Percentiles rank a stretch among this genome's conserved stretches.
Evolutionary conservation across 768 basidiomycete species (phyloP).

Genomic region (Lepiota brunneoincarnata): DNA sequence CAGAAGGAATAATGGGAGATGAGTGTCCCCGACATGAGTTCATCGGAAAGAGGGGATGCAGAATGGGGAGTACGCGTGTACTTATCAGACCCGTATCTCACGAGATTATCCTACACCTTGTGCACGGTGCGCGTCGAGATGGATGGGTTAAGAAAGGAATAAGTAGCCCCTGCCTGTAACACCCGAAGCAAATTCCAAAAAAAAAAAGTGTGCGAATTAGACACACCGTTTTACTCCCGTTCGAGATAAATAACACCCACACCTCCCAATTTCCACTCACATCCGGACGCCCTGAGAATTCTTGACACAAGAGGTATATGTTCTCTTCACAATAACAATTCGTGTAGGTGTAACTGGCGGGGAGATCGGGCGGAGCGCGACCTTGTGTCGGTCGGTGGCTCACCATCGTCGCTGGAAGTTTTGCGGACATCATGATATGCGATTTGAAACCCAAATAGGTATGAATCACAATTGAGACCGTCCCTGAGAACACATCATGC

Average conservation of each 20-base stretch:
- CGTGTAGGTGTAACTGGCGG: conserved; percentile 47
- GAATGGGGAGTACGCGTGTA: too few species aligned
- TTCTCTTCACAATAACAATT: conserved; percentile 74
- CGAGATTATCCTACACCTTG: too few species aligned
- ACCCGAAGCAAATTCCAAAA: too few species aligned
- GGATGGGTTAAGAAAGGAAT: too few species aligned
- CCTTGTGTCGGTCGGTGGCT: not conserved
- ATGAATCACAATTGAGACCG: too few species aligned
- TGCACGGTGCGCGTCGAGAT: too few species aligned
- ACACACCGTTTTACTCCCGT: conserved; percentile 53
- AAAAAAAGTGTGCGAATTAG: not conserved
- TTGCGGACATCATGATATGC: too few species aligned
- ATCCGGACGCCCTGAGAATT: conserved; percentile 30
- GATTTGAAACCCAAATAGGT: too few species aligned
- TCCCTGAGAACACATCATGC: too few species aligned
- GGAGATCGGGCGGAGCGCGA: conserved; percentile 21
- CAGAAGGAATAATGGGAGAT: not conserved
- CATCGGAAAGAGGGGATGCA: not conserved
- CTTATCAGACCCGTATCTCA: too few species aligned
- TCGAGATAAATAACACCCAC: conserved; percentile 65
- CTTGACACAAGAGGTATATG: conserved; percentile 54
- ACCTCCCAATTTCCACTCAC: conserved; percentile 42
- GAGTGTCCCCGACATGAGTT: not conserved
- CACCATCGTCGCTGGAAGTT: not conserved
- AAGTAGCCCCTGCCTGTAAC: too few species aligned